Conservation (phyloP, 805 yeast species). For the Candida caryicola region DNA sequence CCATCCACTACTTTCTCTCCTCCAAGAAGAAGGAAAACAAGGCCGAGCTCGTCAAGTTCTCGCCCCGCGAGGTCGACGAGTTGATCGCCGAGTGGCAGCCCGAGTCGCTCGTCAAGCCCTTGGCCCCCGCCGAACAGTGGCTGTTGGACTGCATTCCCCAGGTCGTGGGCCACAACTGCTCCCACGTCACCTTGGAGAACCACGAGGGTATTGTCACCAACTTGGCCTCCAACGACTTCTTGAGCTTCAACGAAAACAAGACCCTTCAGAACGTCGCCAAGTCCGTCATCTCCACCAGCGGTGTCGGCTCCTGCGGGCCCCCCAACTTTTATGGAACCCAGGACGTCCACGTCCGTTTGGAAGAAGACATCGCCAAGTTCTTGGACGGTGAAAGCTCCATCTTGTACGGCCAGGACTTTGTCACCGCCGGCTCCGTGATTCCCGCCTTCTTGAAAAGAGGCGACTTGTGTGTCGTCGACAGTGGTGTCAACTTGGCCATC, state of each 20-base stretch:
- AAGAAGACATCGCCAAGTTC: conserved; percentile 69
- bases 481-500: conserved; percentile 67
- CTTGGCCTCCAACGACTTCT: conserved; percentile 68
- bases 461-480: conserved; percentile 85
- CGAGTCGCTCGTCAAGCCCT: conserved; percentile 66
- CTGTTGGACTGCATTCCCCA: conserved; percentile 62
- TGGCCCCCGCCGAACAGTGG: conserved; percentile 56
- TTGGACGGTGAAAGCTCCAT: conserved; percentile 78
- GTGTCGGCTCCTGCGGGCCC: conserved; percentile 99
- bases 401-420: conserved; percentile 89
- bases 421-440: conserved; percentile 80
- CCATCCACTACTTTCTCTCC: conserved; percentile 76
- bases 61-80: conserved; percentile 69
- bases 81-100: conserved; percentile 91
- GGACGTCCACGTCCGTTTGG: conserved; percentile 80
- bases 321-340: conserved; percentile 96
- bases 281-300: conserved; percentile 59
- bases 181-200: conserved; percentile 30
- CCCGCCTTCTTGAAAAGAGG: conserved; percentile 96
- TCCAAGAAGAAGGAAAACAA: conserved; percentile 75
- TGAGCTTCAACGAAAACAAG: conserved; percentile 54
- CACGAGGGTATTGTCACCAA: conserved; percentile 47
- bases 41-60: conserved; percentile 61
- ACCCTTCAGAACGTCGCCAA: conserved; percentile 53
- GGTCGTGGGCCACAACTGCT: conserved; percentile 53